Conservation (phyloP, 2,329 filamentous ascomycete genomes). For the Phyllosticta citriasiana region DNA sequence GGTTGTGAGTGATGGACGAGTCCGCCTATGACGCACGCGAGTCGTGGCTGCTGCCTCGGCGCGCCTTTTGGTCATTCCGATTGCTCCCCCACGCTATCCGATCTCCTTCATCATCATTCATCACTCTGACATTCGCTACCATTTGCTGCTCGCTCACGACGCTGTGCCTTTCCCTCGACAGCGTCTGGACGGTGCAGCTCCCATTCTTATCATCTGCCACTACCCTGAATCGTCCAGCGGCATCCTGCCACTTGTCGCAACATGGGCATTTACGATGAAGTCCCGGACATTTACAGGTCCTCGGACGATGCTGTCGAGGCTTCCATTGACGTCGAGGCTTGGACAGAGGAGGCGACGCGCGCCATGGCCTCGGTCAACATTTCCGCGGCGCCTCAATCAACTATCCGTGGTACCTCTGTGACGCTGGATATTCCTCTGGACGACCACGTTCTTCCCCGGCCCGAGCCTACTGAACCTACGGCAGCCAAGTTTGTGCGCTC, state of each 20-base stretch:
- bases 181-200: background rate
- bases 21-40: background rate
- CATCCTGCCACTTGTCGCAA: background rate
- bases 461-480: constrained; percentile 24
- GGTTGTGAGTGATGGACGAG: too few species aligned
- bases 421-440: constrained; percentile 70
- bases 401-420: constrained; percentile 45
- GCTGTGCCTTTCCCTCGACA: background rate
- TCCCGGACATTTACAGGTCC: background rate
- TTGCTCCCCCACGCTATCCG: background rate
- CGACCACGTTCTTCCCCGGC: constrained; percentile 33
- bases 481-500: constrained; percentile 36
- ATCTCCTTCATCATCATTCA: background rate
- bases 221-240: background rate
- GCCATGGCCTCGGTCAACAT: constrained; percentile 32
- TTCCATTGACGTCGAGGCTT: constrained; percentile 36
- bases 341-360: constrained; percentile 38
- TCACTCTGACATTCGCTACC: background rate
- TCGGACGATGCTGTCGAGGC: background rate
- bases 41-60: background rate
- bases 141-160: background rate
- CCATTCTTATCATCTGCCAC: background rate
- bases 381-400: constrained; percentile 19
- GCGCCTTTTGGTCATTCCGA: background rate
- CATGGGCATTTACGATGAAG: background rate